Conservation (phyloP, 2,329 filamentous ascomycete genomes). For the Trichoderma simmonsii region DNA sequence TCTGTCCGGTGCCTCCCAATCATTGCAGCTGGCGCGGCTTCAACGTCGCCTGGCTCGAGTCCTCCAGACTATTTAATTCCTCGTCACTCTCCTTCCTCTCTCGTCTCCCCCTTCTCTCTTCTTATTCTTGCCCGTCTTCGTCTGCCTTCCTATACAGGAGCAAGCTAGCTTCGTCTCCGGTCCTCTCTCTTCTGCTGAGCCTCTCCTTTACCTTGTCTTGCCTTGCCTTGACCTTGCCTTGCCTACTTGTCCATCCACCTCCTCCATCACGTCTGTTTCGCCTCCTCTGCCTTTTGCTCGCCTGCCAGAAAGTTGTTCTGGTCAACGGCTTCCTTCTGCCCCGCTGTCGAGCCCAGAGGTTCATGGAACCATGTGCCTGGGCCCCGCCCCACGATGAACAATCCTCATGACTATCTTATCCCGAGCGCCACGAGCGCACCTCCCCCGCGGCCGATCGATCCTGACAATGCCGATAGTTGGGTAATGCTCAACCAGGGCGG, state of each 20-base stretch:
- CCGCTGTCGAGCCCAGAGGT: conserved; percentile 17
- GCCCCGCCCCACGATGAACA: conserved; percentile 38
- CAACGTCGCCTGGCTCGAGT: neutral
- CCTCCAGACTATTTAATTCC: conserved; percentile 11
- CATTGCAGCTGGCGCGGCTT: conserved; percentile 5
- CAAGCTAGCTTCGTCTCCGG: neutral
- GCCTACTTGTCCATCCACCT: neutral
- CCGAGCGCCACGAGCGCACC: conserved; percentile 35
- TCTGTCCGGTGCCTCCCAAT: conserved; percentile 3
- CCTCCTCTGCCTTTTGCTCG: conserved; percentile 22
- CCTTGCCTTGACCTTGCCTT: neutral
- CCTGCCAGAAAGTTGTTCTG: conserved; percentile 20
- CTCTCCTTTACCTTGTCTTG: neutral
- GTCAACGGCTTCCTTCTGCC: conserved; percentile 22
- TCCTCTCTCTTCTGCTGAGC: neutral
- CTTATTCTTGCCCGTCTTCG: neutral
- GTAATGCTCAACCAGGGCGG: conserved; percentile 82
- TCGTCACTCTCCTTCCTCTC: neutral
- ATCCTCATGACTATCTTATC: conserved; percentile 42
- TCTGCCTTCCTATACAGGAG: neutral
- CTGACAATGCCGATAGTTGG: conserved; percentile 66
- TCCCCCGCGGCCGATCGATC: conserved; percentile 38
- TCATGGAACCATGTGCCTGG: conserved; percentile 34
- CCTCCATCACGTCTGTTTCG: neutral
- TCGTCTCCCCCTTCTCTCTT: conserved; percentile 1